Evolutionary conservation across 1,284 basidiomycete genomes (phyloP).

Genomic region (Sparassis latifolia): DNA sequence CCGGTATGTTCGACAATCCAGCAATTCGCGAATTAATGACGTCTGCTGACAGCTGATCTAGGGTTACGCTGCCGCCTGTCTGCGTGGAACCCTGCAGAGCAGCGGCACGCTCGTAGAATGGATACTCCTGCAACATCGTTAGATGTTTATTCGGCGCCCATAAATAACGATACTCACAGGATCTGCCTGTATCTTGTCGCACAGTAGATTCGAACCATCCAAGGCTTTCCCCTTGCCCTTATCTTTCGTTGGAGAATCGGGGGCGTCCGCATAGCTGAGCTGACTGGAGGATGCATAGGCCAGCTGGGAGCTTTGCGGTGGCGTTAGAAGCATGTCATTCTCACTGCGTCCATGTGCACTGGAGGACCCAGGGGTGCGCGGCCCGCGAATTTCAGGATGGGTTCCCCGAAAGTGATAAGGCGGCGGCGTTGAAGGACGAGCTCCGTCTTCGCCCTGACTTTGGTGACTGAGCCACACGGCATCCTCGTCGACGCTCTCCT

Average conservation of each 20-base stretch:
- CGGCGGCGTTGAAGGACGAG: neutral
- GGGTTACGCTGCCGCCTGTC: neutral
- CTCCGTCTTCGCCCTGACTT: neutral
- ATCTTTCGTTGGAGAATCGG: conserved; percentile 7
- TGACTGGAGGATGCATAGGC: conserved; percentile 1
- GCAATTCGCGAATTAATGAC: conserved; percentile 10
- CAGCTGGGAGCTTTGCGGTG: conserved; percentile 14
- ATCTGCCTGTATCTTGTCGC: conserved; percentile 15
- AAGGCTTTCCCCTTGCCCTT: conserved; percentile 13
- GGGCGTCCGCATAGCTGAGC: neutral
- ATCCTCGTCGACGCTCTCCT: no score
- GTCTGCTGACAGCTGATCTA: conserved; percentile 10
- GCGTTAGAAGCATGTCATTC: conserved; percentile 11
- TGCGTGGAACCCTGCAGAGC: conserved; percentile 4
- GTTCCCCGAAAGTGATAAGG: neutral
- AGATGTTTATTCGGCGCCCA: neutral
- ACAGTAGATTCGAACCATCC: conserved; percentile 5
- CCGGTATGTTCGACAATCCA: conserved; percentile 16
- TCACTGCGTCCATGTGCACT: conserved; percentile 8
- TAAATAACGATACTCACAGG: conserved; percentile 8
- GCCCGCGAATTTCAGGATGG: neutral
- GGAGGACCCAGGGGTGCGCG: conserved; percentile 10
- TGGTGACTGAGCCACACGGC: neutral
- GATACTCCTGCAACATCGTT: conserved; percentile 13
- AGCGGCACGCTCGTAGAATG: conserved; percentile 11